These are phyloP conservation scores for Phytophthora parvispora DNA, from an alignment of 352 stramenopile genomes.

Conservation along the genomic window DNA sequence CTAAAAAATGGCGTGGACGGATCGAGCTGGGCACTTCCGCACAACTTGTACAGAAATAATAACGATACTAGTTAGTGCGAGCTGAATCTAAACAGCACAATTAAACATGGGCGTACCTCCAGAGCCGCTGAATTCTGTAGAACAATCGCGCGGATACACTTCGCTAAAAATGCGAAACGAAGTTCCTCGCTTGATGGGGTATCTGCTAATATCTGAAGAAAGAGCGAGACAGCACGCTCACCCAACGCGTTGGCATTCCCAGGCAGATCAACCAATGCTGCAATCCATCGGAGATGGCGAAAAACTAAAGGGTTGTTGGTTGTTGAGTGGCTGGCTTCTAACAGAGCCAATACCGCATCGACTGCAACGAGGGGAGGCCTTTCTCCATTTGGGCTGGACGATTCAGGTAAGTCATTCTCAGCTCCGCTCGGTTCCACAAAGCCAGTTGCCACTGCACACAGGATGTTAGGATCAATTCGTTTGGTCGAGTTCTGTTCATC, in stretches of 20 bases:
- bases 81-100: background rate
- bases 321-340: conserved; percentile 34
- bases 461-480: conserved; percentile 30
- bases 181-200: conserved; percentile 28
- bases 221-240: conserved; percentile 32
- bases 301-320: conserved; percentile 39
- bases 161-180: conserved; percentile 55
- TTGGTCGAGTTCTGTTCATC: background rate
- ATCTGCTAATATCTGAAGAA: conserved; percentile 47
- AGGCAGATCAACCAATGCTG: conserved; percentile 46
- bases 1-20: conserved; percentile 35
- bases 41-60: conserved; percentile 32
- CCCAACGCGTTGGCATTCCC: conserved; percentile 54
- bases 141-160: conserved; percentile 52
- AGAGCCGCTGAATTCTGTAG: conserved; percentile 42
- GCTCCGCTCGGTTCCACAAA: background rate
- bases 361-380: conserved; percentile 43
- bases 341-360: conserved; percentile 42
- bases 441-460: conserved; percentile 25
- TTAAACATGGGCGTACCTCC: conserved; percentile 39
- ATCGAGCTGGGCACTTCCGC: conserved; percentile 37
- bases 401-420: conserved; percentile 2
- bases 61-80: background rate
- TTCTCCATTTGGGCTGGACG: conserved; percentile 1
- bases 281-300: conserved; percentile 64